Evolutionary conservation across 2,329 filamentous ascomycete species (phyloP), one percentile per base, ranked within the genome.

Genomic region (Talaromyces sp.): DNA sequence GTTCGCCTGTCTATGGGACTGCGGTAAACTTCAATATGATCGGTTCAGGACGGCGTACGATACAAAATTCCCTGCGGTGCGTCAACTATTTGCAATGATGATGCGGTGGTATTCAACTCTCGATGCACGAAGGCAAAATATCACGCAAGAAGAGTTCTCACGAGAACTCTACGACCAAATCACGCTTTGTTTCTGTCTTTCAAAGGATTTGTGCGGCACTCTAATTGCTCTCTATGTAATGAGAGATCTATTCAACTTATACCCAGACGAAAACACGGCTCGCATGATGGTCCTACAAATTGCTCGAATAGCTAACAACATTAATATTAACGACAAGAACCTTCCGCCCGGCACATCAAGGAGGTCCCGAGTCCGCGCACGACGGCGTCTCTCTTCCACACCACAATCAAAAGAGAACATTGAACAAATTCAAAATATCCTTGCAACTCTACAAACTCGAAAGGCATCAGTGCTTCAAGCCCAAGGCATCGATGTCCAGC

Each of bases 1-100:
- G 1, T 90, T 87, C 67, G 80, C 84, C 61, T 81, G 82, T 15
- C 80, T 90, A 13, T 91, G 86, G 85, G 75, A 80, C 62, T 77
- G 77, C 37, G 77, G 72, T 31, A 77, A 78, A 60, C 65, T 75
- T 9, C 73, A 78, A 60, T 78, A 83, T 53, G 77, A 79, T 52
- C 79, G 70, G 10, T 70, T 79, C 57, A 71, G 73, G 25, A 69
- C 75, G 10, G 71, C 80, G 6, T 81, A 81, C 61, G 67, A 76
- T 53, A 66, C 72, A 1, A 72, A 73, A 10, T 80, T 80, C 60
- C 78, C 78, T 28, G 66, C 70, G 5, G 74, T 74, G 9, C 75
- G 78, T 33, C 63, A 65, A 11, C 66, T 83, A 2, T 82, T 80
- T 64, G 67, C 68, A 4, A 72, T 78, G 55, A 81, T 82, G 78